Conservation (phyloP, 441 rosid genomes). For the Raphanus hybrid region DNA sequence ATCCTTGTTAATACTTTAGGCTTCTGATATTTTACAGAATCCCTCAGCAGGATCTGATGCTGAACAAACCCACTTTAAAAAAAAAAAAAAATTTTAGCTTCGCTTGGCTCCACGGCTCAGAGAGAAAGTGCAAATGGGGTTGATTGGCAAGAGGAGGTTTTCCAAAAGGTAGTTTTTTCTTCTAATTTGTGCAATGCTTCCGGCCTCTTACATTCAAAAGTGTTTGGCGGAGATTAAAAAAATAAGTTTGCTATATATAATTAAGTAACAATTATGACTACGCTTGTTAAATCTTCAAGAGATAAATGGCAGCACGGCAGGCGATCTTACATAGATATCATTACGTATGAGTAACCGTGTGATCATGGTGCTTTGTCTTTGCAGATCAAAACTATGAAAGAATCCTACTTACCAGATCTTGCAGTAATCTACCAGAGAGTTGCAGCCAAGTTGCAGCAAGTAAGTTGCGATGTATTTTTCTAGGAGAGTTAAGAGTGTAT, state of each 20-base stretch:
- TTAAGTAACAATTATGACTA: too few species aligned
- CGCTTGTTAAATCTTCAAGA: too few species aligned
- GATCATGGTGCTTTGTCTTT: slow-evolving; percentile 30
- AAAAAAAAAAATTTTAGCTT: slow-evolving; percentile 52
- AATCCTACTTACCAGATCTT: slow-evolving; percentile 69
- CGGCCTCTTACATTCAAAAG: slow-evolving; percentile 8
- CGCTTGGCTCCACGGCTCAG: slow-evolving; percentile 77
- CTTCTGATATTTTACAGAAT: slow-evolving; percentile 9
- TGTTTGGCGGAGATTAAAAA: too few species aligned
- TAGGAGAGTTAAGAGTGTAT: slow-evolving; percentile 16
- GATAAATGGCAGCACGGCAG: background rate
- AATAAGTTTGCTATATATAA: too few species aligned
- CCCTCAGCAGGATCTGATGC: slow-evolving; percentile 21
- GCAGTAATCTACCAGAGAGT: slow-evolving; percentile 80
- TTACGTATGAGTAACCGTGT: slow-evolving; percentile 22
- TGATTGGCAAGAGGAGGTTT: slow-evolving; percentile 93
- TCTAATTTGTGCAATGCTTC: slow-evolving; percentile 48
- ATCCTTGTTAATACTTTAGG: slow-evolving; percentile 24
- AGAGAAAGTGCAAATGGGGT: slow-evolving; percentile 66
- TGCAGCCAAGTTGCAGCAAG: slow-evolving; percentile 72
- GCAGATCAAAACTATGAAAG: slow-evolving; percentile 83
- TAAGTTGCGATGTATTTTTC: slow-evolving; percentile 39
- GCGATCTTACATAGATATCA: slow-evolving; percentile 1
- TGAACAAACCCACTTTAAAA: slow-evolving; percentile 12
- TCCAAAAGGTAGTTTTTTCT: slow-evolving; percentile 65